Evolutionary conservation across 2,329 filamentous ascomycete species (phyloP), one percentile per base, ranked within the genome.

Genomic region (Fusarium udum): DNA sequence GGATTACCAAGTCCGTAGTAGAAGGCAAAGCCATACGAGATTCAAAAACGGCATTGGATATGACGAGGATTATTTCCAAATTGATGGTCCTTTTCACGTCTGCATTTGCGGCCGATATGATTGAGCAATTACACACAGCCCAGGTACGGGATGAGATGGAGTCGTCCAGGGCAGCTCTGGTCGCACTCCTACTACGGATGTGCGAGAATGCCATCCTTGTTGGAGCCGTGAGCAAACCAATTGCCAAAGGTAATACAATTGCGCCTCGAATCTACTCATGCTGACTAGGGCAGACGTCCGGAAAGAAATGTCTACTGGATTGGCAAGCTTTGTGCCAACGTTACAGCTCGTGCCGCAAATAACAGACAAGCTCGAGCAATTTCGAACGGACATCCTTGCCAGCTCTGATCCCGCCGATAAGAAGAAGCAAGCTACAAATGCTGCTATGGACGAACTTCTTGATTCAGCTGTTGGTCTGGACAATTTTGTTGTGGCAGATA

Each of bases 1-100:
- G 95, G 7, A 94, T 99, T 57, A 94, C 94, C 6, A 97, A 97
- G 82, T 93, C 92, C 1, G 95, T 98, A 57, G 92, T 86, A 4
- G 84, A 88, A 53, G 88, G 86, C 0, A 81, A 79, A 2, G 85
- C 84, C 4, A 87, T 90, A 53, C 82, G 79, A 64, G 83, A 83
- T 31, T 77, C 81, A 22, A 79, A 84, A 34, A 85, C 87, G n/a
- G 88, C 86, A 0, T 74, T 90, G 14, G 83, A 86, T 26, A 79
- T 90, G 42, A 84, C 87, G 31, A 81, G 82, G 60, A 80, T 87
- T 48, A 84, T 89, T 63, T 87, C 87, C 26, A 84, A 84, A 72
- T 92, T 90, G 89, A 90, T 91, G 86, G 78, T 84, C 3, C 79
- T 90, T 24, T 90, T 90, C 72, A 85, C 87, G 43, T 81, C 86